Evolutionary conservation across 768 basidiomycete species (phyloP).

Genomic region (Rhodotorula sphaerocarpa): DNA sequence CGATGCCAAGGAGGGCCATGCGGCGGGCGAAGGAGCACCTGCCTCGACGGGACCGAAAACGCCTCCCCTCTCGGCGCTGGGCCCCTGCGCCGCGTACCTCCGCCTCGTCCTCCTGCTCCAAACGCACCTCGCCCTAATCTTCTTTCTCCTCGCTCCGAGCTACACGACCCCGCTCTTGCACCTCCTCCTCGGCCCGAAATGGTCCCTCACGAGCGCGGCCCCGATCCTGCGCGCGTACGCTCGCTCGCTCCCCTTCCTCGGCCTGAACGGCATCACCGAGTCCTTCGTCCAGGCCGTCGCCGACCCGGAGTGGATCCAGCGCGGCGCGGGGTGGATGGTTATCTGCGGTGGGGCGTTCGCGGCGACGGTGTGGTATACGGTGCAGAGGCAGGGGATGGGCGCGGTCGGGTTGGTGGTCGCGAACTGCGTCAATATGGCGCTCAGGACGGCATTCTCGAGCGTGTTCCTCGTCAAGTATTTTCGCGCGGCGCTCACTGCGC

Average conservation of each 20-base stretch:
- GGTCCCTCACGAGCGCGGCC: slow-evolving; percentile 53
- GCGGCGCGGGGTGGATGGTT: slow-evolving; percentile 70
- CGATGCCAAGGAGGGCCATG: neutral
- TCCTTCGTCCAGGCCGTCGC: slow-evolving; percentile 80
- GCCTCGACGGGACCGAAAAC: neutral
- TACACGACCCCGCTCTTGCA: slow-evolving; percentile 64
- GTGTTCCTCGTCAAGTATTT: slow-evolving; percentile 5
- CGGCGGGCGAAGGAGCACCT: neutral
- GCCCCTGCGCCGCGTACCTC: slow-evolving; percentile 39
- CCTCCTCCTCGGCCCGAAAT: slow-evolving; percentile 55
- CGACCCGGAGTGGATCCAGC: slow-evolving; percentile 56
- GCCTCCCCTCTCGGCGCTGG: slow-evolving; percentile 8
- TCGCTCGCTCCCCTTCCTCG: slow-evolving; percentile 80
- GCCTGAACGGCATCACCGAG: slow-evolving; percentile 82
- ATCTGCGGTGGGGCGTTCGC: slow-evolving; percentile 65
- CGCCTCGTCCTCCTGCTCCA: slow-evolving; percentile 50
- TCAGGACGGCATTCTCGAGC: slow-evolving; percentile 33
- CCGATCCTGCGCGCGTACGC: slow-evolving; percentile 73
- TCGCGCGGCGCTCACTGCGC: neutral
- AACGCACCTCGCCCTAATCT: slow-evolving; percentile 44
- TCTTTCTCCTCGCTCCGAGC: slow-evolving; percentile 64
- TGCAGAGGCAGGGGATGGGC: slow-evolving; percentile 48
- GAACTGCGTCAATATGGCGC: slow-evolving; percentile 39
- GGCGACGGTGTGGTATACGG: slow-evolving; percentile 49
- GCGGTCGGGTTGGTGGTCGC: slow-evolving; percentile 46